Evolutionary conservation across 2,329 filamentous ascomycete genomes (phyloP).

Genomic region (Colletotrichum limetticola): DNA sequence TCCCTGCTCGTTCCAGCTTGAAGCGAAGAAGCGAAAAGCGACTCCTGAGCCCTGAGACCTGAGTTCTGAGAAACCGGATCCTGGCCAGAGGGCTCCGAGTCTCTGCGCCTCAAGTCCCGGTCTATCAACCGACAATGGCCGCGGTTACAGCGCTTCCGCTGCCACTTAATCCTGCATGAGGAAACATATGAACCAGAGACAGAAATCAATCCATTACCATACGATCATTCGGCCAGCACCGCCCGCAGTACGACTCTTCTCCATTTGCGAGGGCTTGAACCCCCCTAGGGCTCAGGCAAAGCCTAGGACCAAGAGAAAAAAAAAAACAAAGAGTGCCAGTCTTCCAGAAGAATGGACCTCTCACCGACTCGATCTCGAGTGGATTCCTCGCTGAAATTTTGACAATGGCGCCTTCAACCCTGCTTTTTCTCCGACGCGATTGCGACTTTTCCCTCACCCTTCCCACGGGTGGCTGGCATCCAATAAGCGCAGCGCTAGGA

Average conservation of each 20-base stretch:
- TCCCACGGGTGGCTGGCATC: conserved; percentile 13
- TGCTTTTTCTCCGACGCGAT: conserved; percentile 14
- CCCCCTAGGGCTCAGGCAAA: background rate
- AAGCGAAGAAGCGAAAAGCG: conserved; percentile 10
- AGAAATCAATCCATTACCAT: conserved; percentile 27
- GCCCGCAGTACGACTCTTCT: conserved; percentile 8
- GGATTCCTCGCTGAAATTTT: conserved; percentile 30
- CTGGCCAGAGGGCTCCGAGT: background rate
- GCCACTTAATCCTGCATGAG: conserved; percentile 6
- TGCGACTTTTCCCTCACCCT: conserved; percentile 14
- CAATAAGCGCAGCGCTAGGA: conserved; percentile 19
- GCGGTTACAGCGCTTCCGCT: conserved; percentile 20
- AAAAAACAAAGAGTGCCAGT: background rate
- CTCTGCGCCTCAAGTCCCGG: conserved; percentile 13
- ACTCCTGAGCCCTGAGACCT: background rate
- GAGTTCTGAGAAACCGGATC: background rate
- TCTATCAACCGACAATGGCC: conserved; percentile 9
- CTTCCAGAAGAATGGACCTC: conserved; percentile 1
- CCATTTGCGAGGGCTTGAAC: conserved; percentile 13
- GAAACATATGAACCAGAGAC: conserved; percentile 5
- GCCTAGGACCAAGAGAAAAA: background rate
- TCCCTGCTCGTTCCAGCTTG: conserved; percentile 22
- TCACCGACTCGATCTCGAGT: conserved; percentile 25
- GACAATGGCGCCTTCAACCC: conserved; percentile 31
- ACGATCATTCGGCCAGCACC: conserved; percentile 18